These are phyloP conservation scores for Sarocladium brachiariae DNA, from an alignment of 2,329 filamentous ascomycete genomes.

Conservation along the genomic window DNA sequence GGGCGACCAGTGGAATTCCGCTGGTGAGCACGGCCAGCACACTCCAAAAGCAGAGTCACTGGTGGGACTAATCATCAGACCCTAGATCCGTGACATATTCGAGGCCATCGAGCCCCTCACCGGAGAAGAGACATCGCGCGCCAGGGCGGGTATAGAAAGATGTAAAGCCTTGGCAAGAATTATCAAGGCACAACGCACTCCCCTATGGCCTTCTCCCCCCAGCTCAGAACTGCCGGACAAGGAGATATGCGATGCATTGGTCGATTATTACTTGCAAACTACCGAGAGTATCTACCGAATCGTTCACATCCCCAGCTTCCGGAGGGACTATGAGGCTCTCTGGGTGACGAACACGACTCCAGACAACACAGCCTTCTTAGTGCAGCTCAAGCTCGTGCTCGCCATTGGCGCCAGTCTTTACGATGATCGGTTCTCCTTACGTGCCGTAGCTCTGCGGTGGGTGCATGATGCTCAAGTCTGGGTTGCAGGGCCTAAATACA, in stretches of 20 bases:
- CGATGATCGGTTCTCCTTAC: constrained; percentile 43
- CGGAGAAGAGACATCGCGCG: constrained; percentile 28
- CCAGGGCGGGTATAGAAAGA: constrained; percentile 31
- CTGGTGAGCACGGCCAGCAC: constrained; percentile 25
- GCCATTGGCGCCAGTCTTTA: constrained; percentile 48
- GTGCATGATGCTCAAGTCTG: constrained; percentile 51
- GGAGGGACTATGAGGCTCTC: constrained; percentile 39
- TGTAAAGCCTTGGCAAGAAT: constrained; percentile 46
- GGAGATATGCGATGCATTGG: constrained; percentile 36
- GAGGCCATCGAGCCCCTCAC: constrained; percentile 33
- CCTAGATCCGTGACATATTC: constrained; percentile 38
- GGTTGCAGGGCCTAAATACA: constrained; percentile 45
- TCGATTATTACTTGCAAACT: constrained; percentile 42
- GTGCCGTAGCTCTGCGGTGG: constrained; percentile 45
- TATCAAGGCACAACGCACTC: constrained; percentile 43
- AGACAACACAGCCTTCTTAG: constrained; percentile 37
- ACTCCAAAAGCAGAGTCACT: neutral
- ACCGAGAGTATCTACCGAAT: constrained; percentile 42
- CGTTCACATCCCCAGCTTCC: constrained; percentile 45
- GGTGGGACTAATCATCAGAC: constrained; percentile 14
- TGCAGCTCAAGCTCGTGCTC: constrained; percentile 51
- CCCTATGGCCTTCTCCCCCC: constrained; percentile 38
- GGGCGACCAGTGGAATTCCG: constrained; percentile 34
- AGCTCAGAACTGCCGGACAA: constrained; percentile 39
- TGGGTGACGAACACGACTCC: constrained; percentile 30